Evolutionary conservation across 495 filamentous ascomycete genomes (phyloP).

Genomic region (Bombardia bombarda): DNA sequence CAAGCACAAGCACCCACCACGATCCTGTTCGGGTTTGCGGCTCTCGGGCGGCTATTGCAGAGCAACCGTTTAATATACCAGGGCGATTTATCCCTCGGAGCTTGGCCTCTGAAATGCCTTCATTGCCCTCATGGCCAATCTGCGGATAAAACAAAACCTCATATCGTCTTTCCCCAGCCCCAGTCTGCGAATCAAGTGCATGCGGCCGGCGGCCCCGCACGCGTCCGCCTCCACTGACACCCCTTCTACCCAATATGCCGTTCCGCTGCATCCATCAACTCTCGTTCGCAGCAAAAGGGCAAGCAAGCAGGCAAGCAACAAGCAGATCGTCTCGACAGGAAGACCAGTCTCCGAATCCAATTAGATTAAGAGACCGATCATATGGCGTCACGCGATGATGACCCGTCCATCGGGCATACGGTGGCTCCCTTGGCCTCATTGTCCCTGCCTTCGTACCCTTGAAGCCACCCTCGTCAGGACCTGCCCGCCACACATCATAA

Average conservation of each 20-base stretch:
- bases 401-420: constrained; percentile 13
- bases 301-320: no score
- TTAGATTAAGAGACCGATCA: constrained; percentile 16
- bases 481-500: constrained; percentile 8
- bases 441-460: background rate
- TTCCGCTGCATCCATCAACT: no score
- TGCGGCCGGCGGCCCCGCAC: background rate
- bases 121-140: constrained; percentile 14
- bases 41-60: constrained; percentile 16
- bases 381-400: constrained; percentile 21
- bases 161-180: constrained; percentile 8
- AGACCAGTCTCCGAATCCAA: constrained; percentile 11
- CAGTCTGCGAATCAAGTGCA: background rate
- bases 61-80: constrained; percentile 17
- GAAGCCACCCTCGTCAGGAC: background rate
- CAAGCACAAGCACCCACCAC: no score
- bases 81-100: constrained; percentile 21
- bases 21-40: constrained; percentile 17
- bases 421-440: constrained; percentile 9
- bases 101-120: constrained; percentile 8
- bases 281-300: no score
- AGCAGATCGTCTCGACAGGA: constrained; percentile 9
- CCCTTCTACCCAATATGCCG: background rate
- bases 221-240: background rate
- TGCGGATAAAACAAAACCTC: constrained; percentile 20